Evolutionary conservation across 768 basidiomycete species (phyloP).

Genomic region (Serendipita sp.): DNA sequence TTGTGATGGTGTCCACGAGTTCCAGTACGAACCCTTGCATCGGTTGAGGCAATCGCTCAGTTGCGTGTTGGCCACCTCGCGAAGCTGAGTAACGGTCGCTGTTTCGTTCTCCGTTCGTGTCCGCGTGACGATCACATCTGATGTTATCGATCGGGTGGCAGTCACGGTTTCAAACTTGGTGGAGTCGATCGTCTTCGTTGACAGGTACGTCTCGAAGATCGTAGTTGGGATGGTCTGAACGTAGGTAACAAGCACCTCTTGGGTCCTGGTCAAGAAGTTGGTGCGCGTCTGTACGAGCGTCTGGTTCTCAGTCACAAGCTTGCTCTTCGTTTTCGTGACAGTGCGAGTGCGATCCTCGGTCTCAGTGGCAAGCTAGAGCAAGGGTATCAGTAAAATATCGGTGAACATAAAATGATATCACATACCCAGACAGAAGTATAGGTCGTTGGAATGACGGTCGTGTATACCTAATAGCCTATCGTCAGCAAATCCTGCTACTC

Average conservation of each 20-base stretch:
- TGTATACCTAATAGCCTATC: neutral
- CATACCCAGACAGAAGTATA: neutral
- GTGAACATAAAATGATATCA: neutral
- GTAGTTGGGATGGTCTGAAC: neutral
- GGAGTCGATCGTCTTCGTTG: neutral
- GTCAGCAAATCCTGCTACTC: no score
- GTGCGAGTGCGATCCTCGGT: neutral
- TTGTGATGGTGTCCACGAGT: neutral
- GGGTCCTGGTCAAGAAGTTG: neutral
- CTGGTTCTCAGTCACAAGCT: neutral
- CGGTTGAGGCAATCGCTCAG: constrained; percentile 1
- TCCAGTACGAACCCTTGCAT: neutral
- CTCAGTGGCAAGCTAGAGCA: neutral
- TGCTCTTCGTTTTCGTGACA: neutral
- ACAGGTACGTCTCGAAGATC: neutral
- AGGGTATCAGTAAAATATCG: neutral
- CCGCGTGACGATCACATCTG: neutral
- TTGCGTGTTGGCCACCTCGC: neutral
- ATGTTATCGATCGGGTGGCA: neutral
- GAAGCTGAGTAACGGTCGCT: neutral
- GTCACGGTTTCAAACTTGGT: neutral
- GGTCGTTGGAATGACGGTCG: neutral
- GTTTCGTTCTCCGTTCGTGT: neutral
- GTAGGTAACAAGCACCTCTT: neutral
- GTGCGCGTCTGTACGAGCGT: neutral